Base-by-base conservation (phyloP, 2,329 filamentous ascomycete genomes). In the Setomelanomma holmii region DNA sequence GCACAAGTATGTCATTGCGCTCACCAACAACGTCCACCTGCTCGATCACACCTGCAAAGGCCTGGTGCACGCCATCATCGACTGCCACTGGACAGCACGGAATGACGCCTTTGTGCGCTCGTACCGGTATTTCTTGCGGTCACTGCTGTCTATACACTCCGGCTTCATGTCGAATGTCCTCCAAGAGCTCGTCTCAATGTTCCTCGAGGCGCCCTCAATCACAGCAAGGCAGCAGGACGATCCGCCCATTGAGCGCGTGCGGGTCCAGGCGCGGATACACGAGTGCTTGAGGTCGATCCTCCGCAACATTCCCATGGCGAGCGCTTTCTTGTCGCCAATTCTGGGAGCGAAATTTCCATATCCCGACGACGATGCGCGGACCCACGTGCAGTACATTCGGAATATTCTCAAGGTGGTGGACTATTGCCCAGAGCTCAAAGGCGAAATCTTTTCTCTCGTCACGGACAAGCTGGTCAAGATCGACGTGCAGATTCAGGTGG, bases 401-500 rank as follows among this genome's bases (percentile, higher is more conserved):
- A 96, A 98, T 69, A 79, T 98, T 8, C 79, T 98, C 21, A 85
- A 83, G 52, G 79, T 98, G 27, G 87, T 89, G 46, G 82, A 86
- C 42, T 96, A 96, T 69, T 85, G 89, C 1, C 88, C 91, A 0
- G 87, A 90, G 53, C 78, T 97, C 30, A 88, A 88, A 55, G 85
- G 89, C 6, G 90, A 96, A 55, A 86, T 98, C 20, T 82, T 96
- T 58, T 87, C 91, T 49, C 79, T 96, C 11, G 89, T 98, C 41
- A 89, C 92, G 36, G 89, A 93, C 63, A 88, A 90, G 56, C 82
- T 98, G 6, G 91, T 98, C 67, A 95, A 95, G 75, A 90, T 98
- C 52, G 95, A 99, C 71, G 91, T 96, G 1, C 90, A 97, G 71
- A 95, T 98, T 74, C 93, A 97, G 75, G 85, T 93, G 43, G 93